Conservation (phyloP, 2,329 filamentous ascomycete species). For the Diplodia scrobiculata region DNA sequence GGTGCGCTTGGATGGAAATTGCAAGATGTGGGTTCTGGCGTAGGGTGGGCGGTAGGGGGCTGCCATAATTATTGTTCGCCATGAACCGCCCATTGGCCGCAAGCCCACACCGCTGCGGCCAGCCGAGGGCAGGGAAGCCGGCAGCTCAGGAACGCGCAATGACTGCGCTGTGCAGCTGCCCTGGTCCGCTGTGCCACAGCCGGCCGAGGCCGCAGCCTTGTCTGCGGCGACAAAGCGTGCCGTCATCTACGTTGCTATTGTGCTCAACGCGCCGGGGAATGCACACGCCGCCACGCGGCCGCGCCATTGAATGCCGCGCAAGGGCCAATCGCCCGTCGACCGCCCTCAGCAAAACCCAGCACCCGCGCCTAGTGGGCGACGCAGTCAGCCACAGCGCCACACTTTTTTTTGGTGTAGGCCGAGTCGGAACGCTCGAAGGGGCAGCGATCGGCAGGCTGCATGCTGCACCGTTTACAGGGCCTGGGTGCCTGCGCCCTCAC, state of each 20-base stretch:
- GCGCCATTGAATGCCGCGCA: background rate
- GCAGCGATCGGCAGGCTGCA: constrained; percentile 8
- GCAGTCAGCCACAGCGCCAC: constrained; percentile 16
- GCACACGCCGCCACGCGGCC: constrained; percentile 18
- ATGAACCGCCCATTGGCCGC: constrained; percentile 22
- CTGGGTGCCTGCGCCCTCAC: constrained; percentile 10
- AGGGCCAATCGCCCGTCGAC: background rate
- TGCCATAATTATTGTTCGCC: constrained; percentile 20
- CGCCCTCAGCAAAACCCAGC: background rate
- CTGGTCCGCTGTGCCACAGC: background rate
- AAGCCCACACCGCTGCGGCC: constrained; percentile 18
- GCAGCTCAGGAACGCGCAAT: constrained; percentile 25
- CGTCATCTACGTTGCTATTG: constrained; percentile 18
- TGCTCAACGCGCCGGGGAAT: constrained; percentile 4
- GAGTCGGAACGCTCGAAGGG: background rate
- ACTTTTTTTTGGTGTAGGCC: constrained; percentile 10
- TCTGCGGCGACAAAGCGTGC: constrained; percentile 8
- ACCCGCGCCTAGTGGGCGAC: background rate
- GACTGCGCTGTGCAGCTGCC: constrained; percentile 13
- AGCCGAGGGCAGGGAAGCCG: constrained; percentile 11
- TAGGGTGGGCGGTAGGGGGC: constrained; percentile 14
- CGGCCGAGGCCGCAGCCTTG: background rate
- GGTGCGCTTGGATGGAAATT: constrained; percentile 24
- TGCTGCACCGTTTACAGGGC: background rate
- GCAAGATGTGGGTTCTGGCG: constrained; percentile 24